Base-by-base conservation (phyloP, 2,329 filamentous ascomycete genomes). In the Neopestalotiopsis sp. region DNA sequence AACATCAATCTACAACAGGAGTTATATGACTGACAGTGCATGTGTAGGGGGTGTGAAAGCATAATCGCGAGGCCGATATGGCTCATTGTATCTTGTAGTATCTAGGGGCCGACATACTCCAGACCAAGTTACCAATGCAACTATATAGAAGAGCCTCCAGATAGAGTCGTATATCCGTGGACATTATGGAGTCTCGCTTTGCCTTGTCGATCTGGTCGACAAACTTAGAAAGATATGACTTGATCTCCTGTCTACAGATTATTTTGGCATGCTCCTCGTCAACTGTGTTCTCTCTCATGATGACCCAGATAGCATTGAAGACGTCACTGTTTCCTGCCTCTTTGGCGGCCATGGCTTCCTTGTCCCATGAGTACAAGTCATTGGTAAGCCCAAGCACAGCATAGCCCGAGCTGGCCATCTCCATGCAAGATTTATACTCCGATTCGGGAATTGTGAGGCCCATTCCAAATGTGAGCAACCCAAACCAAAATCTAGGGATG, bases 311-410 rank as follows among this genome's bases (percentile, higher is more conserved):
- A 3, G 78, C 79, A 66, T 84, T 84, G 66, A 79, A 72, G 3
- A 82, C 79, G 66, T 79, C 67, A 42, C 70, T 64, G 12, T 74
- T 70, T 2, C 74, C 76, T 3, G 59, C 66, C 10, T 24, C 4
- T 49, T 69, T 59, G 6, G 80, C 79, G 3, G 74, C 79, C 14
- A 78, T 69, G 13, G 67, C 69, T 66, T 82, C 78, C 62, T 80
- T 81, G 20, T 77, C 71, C 73, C 74, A 82, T 0, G 81, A 83
- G 66, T 76, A 82, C 6, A 84, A 72, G 70, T 83, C 81, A 65
- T 83, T 83, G 6, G 74, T 76, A 10, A 83, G 74, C 4, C 74
- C 74, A 10, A 78, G 61, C 17, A 76, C 76, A 12, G 72, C 70
- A 13, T 73, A 80, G 1, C 72, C 79, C 5, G 79, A 74, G 45